Conservation (phyloP, 352 stramenopile genomes). For the Phytophthora lateralis region DNA sequence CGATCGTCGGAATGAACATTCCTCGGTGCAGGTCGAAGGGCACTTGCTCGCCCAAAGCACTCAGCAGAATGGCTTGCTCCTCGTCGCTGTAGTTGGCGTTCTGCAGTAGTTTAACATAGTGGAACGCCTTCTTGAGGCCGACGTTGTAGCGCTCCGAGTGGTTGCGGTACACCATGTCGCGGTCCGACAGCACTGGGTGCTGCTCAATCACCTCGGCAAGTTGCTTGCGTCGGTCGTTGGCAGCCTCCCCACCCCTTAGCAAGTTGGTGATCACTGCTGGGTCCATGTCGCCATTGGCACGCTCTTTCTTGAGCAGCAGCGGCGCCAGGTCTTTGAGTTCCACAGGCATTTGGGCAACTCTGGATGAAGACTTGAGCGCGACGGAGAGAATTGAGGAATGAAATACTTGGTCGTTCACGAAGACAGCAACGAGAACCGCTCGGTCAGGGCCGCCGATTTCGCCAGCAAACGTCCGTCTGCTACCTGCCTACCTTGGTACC, state of each 20-base stretch:
- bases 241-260: conserved; percentile 10
- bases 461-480: background rate
- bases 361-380: background rate
- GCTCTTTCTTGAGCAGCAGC: conserved; percentile 21
- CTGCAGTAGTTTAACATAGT: conserved; percentile 23
- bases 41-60: conserved; percentile 12
- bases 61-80: conserved; percentile 19
- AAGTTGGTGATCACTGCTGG: conserved; percentile 10
- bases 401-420: background rate
- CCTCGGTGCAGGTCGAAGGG: conserved; percentile 16
- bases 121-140: conserved; percentile 22
- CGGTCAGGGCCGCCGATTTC: background rate
- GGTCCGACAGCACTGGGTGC: conserved; percentile 22
- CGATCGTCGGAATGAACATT: conserved; percentile 31
- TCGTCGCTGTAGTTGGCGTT: background rate
- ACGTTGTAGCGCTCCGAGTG: conserved; percentile 28
- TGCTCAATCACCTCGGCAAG: conserved; percentile 17
- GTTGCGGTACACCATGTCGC: conserved; percentile 28
- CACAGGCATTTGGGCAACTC: conserved; percentile 3
- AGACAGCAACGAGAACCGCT: background rate
- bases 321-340: conserved; percentile 27
- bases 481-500: background rate
- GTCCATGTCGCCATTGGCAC: conserved; percentile 17
- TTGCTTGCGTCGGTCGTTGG: conserved; percentile 18
- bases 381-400: background rate